These are phyloP conservation scores for Blastomyces emzantsi DNA, from an alignment of 2,329 filamentous ascomycete genomes.

Conservation along the genomic window DNA sequence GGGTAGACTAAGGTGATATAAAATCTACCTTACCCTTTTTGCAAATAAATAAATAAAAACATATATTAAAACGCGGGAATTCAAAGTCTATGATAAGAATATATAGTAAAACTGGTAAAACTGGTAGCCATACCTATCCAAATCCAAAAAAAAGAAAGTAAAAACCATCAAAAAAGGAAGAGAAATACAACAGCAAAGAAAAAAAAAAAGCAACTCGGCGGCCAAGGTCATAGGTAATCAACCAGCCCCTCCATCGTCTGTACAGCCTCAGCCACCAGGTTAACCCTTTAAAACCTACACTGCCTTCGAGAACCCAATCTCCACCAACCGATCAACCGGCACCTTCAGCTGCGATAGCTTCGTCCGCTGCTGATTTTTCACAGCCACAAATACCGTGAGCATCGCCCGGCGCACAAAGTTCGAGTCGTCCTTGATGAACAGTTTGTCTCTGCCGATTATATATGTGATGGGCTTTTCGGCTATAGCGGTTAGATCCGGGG, in stretches of 20 bases:
- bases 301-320: conserved; percentile 36
- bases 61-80: too few relatives aligned
- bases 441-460: conserved; percentile 37
- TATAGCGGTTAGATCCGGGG: background rate
- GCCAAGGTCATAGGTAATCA: background rate
- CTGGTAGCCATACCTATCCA: too few relatives aligned
- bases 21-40: too few relatives aligned
- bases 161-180: background rate
- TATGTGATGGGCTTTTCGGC: conserved; percentile 34
- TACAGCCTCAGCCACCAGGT: background rate
- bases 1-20: too few relatives aligned
- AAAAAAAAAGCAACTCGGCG: background rate
- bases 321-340: conserved; percentile 30
- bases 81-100: background rate
- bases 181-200: background rate
- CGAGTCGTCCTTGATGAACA: conserved; percentile 26
- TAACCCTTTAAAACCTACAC: conserved; percentile 18
- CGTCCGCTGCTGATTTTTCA: conserved; percentile 32
- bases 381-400: conserved; percentile 30
- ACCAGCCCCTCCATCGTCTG: background rate
- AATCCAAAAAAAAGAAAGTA: background rate
- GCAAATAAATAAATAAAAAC: too few relatives aligned
- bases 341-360: conserved; percentile 33
- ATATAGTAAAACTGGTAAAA: background rate
- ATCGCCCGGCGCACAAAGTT: conserved; percentile 23